Percentiles rank a stretch among this genome's conserved stretches.
Evolutionary conservation across 768 basidiomycete genomes (phyloP).

Genomic region (Lactarius sp.): DNA sequence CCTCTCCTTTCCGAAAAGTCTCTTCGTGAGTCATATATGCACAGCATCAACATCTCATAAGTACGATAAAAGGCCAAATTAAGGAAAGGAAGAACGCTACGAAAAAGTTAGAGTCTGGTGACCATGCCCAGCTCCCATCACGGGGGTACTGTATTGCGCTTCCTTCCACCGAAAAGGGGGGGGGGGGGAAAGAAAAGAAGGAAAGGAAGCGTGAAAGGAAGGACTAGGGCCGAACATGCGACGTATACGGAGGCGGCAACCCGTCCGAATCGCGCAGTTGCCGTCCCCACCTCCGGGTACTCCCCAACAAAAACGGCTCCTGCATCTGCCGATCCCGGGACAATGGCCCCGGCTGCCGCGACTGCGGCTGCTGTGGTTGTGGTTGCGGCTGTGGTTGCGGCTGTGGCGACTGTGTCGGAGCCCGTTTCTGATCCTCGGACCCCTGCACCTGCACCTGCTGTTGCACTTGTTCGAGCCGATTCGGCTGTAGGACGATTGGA

Average conservation of each 20-base stretch:
- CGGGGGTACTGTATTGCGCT: too few relatives aligned
- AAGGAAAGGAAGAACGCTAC: not conserved
- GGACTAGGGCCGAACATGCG: not conserved
- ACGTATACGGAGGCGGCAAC: conserved; percentile 11
- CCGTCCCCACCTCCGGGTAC: not conserved
- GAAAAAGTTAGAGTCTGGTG: not conserved
- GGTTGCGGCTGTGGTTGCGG: not conserved
- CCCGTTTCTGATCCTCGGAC: too few relatives aligned
- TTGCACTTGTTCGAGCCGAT: not conserved
- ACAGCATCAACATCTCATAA: not conserved
- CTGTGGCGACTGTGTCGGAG: too few relatives aligned
- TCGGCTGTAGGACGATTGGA: not conserved
- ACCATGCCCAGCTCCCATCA: too few relatives aligned
- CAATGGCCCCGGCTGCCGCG: not conserved
- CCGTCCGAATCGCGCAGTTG: not conserved
- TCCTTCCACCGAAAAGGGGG: too few relatives aligned
- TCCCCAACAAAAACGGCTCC: not conserved
- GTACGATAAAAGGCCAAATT: not conserved
- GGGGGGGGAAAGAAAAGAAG: not conserved
- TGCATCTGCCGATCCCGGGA: not conserved
- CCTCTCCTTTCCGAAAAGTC: not conserved
- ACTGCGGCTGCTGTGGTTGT: not conserved
- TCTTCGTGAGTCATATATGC: not conserved
- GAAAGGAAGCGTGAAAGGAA: not conserved
- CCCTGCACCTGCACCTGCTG: not conserved